These are phyloP conservation scores for Diaporthe nobilis DNA, from an alignment of 2,329 filamentous ascomycete species.

Conservation along the genomic window DNA sequence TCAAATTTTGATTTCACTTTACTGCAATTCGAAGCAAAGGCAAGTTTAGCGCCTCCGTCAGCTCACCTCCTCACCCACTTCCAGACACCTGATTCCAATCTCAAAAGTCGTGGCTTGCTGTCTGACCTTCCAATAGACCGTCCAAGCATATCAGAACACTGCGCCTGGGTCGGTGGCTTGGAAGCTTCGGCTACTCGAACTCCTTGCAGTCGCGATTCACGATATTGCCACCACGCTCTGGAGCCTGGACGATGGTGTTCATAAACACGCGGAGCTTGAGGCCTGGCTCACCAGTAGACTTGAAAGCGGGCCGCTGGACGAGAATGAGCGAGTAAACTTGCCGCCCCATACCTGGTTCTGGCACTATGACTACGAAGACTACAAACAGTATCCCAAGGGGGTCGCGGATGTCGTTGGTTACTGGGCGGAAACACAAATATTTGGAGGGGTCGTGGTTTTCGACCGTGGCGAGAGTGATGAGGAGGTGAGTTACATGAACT, in stretches of 20 bases:
- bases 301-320: background rate
- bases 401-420: background rate
- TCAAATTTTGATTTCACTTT: background rate
- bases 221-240: background rate
- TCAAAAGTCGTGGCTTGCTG: background rate
- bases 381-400: background rate
- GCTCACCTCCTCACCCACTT: background rate
- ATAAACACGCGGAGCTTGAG: conserved; percentile 7
- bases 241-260: background rate
- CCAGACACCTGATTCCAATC: background rate
- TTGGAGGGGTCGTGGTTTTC: conserved; percentile 3
- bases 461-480: background rate
- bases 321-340: background rate
- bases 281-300: background rate
- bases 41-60: background rate
- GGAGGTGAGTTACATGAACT: background rate
- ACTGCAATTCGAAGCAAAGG: background rate
- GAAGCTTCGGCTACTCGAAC: conserved; percentile 5
- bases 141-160: background rate
- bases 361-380: background rate
- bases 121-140: background rate
- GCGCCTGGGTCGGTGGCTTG: background rate
- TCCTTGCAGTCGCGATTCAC: background rate
- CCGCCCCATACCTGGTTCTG: conserved; percentile 7
- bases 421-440: conserved; percentile 6